A percentile compares a stretch with the other conserved stretches of the same genome.
Evolutionary conservation across 306 rosid species (phyloP).

Genomic region (Lagenaria siceraria): DNA sequence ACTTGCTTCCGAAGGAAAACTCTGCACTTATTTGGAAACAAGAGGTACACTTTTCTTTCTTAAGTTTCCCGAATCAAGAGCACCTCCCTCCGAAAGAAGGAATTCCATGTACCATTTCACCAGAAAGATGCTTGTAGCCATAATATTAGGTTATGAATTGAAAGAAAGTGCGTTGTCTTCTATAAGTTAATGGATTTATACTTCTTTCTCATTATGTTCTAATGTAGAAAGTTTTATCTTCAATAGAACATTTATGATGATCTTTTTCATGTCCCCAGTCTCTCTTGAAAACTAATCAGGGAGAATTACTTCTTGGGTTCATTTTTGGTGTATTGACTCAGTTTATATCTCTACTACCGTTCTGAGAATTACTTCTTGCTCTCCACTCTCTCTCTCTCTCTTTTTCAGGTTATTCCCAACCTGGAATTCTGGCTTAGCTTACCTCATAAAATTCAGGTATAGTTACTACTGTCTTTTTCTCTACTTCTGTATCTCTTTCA

Average conservation of each 20-base stretch:
- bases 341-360: background rate
- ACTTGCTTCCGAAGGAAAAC: background rate
- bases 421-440: conserved; percentile 66
- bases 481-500: background rate
- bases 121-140: background rate
- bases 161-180: background rate
- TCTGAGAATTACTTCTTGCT: no score
- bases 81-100: background rate
- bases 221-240: background rate
- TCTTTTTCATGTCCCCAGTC: background rate
- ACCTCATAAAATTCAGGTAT: conserved; percentile 61
- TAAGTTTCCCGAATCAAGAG: background rate
- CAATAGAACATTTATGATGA: background rate
- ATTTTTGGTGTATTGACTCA: background rate
- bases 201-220: background rate
- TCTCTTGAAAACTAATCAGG: background rate
- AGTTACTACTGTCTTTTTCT: background rate
- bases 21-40: background rate
- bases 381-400: background rate
- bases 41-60: background rate
- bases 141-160: background rate
- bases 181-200: background rate
- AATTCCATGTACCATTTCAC: background rate
- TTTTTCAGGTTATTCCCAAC: conserved; percentile 65
- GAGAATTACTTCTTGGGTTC: background rate